Evolutionary conservation across 1,284 basidiomycete genomes (phyloP), one percentile per base, ranked within the genome.

Genomic region (Austroboletus novae-zelandiae): DNA sequence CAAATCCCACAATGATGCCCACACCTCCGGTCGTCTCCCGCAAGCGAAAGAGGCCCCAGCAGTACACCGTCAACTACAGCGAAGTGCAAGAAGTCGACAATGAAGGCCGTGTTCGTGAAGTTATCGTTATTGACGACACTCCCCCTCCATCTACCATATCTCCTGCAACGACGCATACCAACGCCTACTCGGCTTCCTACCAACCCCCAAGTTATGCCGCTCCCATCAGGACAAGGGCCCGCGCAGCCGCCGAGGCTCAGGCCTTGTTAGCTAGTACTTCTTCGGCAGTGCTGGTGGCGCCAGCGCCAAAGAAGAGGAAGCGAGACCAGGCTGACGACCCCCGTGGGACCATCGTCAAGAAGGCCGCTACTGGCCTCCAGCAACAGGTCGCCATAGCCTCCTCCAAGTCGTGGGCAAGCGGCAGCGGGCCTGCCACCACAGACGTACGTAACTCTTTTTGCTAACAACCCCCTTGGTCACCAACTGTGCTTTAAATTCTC

Each of bases 61-160:
- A 88, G 61, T 86, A 80, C 68, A 85, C 83, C 30, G 84, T 90
- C 68, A 85, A 79, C 72, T 91, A 90, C 74, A 88, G 84, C 64
- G 88, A 91, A 66, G 86, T 91, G 35, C 83, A 91, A 59, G 89
- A 91, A 70, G 78, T 89, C 65, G 89, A 91, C 70, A 77, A 75
- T 61, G 73, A 84, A 45, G 89, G 89, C 57, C 75, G 77, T 57
- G 74, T 89, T 40, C 76, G 89, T 45, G 89, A 92, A 67, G 86
- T 91, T 62, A 91, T 92, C 69, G 84, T 92, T 60, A 91, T 92
- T 67, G 89, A 91, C 60, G 89, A 92, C 73, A 90, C 89, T 43
- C 89, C 79, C 9, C 88, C 89, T 45, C 83, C 86, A 48, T 80
- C 84, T 47, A 89, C 88, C 46, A 79, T 85, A 64, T 88, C 87